Conservation (phyloP, 2,329 filamentous ascomycete species). For the Bipolaris cookei region DNA sequence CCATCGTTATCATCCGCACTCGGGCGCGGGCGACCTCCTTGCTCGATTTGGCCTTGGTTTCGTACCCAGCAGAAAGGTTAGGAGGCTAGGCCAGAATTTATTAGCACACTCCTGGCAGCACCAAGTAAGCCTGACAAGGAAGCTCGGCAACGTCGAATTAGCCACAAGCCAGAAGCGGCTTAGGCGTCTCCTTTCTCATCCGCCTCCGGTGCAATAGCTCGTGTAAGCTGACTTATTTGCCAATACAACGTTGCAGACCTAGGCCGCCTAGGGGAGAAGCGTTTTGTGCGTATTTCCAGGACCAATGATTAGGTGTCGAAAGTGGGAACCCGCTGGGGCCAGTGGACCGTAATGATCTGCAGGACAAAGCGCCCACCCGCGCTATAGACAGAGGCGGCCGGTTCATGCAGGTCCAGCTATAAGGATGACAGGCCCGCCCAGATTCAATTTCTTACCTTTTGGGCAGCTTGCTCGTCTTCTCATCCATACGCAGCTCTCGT, state of each 20-base stretch:
- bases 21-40: too few relatives aligned
- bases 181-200: slow-evolving; percentile 18
- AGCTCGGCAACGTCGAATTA: slow-evolving; percentile 14
- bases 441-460: background rate
- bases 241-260: slow-evolving; percentile 29
- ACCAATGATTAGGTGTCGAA: slow-evolving; percentile 15
- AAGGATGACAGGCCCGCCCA: slow-evolving; percentile 15
- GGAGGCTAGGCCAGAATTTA: too few relatives aligned
- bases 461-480: slow-evolving; percentile 11
- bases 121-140: background rate
- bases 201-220: slow-evolving; percentile 7
- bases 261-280: slow-evolving; percentile 10
- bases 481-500: slow-evolving; percentile 1
- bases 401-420: slow-evolving; percentile 18
- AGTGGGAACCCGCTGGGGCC: slow-evolving; percentile 12
- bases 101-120: background rate
- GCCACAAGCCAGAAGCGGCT: slow-evolving; percentile 7
- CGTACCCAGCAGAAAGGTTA: too few relatives aligned
- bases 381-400: background rate
- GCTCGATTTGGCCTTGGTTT: too few relatives aligned
- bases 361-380: slow-evolving; percentile 8
- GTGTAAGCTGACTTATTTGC: slow-evolving; percentile 16
- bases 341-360: slow-evolving; percentile 12
- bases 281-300: slow-evolving; percentile 23
- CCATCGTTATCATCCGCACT: too few relatives aligned